Base-by-base conservation (phyloP, 2,329 filamentous ascomycete species). In the Hymenoscyphus scutula region DNA sequence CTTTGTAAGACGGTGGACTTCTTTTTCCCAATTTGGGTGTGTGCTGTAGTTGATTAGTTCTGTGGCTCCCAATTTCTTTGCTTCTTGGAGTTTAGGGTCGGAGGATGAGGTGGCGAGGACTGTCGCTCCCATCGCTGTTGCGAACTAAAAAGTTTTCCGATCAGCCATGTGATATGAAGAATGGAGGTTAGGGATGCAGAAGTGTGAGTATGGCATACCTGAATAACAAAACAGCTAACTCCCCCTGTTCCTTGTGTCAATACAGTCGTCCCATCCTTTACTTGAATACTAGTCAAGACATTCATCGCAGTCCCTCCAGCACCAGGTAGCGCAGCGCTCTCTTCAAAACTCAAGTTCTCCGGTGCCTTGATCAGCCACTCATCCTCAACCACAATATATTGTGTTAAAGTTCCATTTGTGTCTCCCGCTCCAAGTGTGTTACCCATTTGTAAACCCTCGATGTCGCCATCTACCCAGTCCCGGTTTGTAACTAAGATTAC, bases 401-500 rank as follows among this genome's bases (percentile, higher is more conserved):
- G 79, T n/a, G 81, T 78, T 63, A 89, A 73, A 0, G 84, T 81
- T 27, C 86, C 86, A 2, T 75, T 64, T 0, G 65, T 54, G 0
- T 86, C 87, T 1, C 58, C 65, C 10, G 85, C 77, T 5, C 88
- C 88, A 15, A 90, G 76, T 0, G 85, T 84, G 75, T 61, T 79
- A 6, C n/a, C 17, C n/a, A 45, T 23, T 8, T 23, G 17, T 10
- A 45, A 45, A 8, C 38, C 38, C 78, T 67, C 80, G 77, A 0
- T 59, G 53, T 59, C 64, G 2, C 68, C 66, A 41, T 65, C 64
- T 19, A 64, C 45, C 59, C 84, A 80, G 10, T 73, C 74, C 71
- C 81, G 79, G 69, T 81, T 81, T 74, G 88, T 89, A 56, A 83
- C 87, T n/a, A 83, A 82, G 63, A 89, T 79, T 45, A 91, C 88